Evolutionary conservation across 2,329 filamentous ascomycete species (phyloP), one percentile per base, ranked within the genome.

Genomic region (Exophiala xenobiotica): DNA sequence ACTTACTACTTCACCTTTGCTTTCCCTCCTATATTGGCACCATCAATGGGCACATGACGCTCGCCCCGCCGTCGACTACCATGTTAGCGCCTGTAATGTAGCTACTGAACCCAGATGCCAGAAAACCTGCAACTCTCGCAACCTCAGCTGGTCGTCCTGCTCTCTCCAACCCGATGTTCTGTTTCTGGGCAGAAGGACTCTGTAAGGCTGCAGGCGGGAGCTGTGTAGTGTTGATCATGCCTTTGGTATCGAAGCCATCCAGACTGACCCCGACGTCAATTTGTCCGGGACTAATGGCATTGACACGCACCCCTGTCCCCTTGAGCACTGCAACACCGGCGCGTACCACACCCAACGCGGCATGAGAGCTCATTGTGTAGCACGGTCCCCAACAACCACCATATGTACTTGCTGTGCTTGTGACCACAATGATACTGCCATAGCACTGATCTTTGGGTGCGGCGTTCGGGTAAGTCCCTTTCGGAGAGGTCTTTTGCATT

Each of bases 11-110:
- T 4, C 16, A 12, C 9, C 4, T 12, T 11, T 11, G 5, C 5
- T 9, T 4, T 16, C 18, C 11, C 35, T 19, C 35, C 49, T 42
- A 71, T 51, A 72, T 68, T 12, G 69, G 69, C 23, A 71, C 66
- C n/a, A 66, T 70, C 53, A 72, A 61, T 12, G 70, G 71, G 54
- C 69, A 70, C 69, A 74, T 72, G 7, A 68, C 67, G 51, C 67
- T 70, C 16, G 78, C 77, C 6, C 81, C 82, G 3, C 80, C 82
- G 68, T 85, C 81, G 11, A 84, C 80, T 11, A 83, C 75, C 60
- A 85, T 65, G 63, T 85, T 84, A 2, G 78, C 73, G 1, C 82
- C 82, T 0, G 78, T 84, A 37, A 85, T 74, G 65, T 85, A 85
- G 49, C 75, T 79, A 55, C 78, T 81, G 65, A 85, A 85, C 0